These are phyloP conservation scores for Neofusicoccum ribis DNA, from an alignment of 2,329 filamentous ascomycete species.

Conservation along the genomic window DNA sequence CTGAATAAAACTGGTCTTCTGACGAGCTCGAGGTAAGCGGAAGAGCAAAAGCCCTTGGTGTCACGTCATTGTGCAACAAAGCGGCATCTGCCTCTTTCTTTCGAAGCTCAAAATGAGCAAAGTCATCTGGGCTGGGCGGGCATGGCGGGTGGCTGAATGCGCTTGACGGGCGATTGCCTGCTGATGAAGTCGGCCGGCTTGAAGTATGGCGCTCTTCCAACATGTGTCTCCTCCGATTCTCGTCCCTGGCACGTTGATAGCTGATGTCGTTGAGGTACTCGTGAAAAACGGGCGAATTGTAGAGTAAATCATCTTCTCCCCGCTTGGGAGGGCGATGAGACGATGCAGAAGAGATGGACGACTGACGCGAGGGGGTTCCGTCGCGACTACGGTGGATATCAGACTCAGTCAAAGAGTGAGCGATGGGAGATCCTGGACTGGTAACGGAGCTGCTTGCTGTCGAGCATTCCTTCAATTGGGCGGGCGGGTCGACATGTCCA, in stretches of 20 bases:
- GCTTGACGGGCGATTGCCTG: conserved; percentile 25
- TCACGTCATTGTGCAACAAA: not conserved
- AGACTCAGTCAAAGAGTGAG: conserved; percentile 25
- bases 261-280: conserved; percentile 29
- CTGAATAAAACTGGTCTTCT: conserved; percentile 48
- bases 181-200: conserved; percentile 11
- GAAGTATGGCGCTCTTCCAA: conserved; percentile 32
- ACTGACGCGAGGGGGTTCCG: conserved; percentile 37
- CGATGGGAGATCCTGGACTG: conserved; percentile 49
- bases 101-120: conserved; percentile 23
- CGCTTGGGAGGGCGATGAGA: conserved; percentile 29
- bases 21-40: conserved; percentile 46
- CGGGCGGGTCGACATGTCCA: conserved; percentile 57
- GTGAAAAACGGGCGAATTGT: conserved; percentile 7
- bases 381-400: conserved; percentile 22
- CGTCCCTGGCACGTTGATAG: conserved; percentile 40
- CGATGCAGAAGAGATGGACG: conserved; percentile 40
- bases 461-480: conserved; percentile 46
- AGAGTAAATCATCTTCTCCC: conserved; percentile 8
- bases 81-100: not conserved
- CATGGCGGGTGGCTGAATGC: conserved; percentile 38
- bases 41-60: not conserved
- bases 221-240: conserved; percentile 36
- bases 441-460: conserved; percentile 32
- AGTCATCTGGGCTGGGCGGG: conserved; percentile 51